These are phyloP conservation scores for Bryoerythrophyllum caledonicum DNA, from an alignment of 225 moss, liverwort and hornwort species.

Conservation along the genomic window DNA sequence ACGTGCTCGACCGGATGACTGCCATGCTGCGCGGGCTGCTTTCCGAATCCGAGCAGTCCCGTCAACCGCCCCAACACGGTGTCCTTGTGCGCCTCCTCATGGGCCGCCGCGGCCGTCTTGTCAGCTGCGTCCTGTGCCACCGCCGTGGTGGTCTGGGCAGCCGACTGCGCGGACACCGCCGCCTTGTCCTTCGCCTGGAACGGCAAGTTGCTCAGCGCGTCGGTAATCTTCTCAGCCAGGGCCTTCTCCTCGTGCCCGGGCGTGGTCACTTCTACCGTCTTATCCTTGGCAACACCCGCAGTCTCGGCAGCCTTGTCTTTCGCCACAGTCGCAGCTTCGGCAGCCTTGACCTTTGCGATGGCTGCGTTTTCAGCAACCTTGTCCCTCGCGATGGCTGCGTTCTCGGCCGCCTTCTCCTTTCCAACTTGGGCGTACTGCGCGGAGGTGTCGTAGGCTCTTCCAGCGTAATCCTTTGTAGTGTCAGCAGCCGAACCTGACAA, in stretches of 20 bases:
- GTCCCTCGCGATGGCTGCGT: neutral
- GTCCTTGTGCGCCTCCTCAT: slow-evolving; percentile 30
- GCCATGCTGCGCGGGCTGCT: slow-evolving; percentile 15
- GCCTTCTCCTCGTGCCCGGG: slow-evolving; percentile 27
- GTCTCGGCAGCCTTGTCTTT: neutral
- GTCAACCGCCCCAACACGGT: slow-evolving; percentile 27
- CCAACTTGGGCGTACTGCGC: slow-evolving; percentile 7
- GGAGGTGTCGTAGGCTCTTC: neutral
- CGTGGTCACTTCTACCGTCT: slow-evolving; percentile 13
- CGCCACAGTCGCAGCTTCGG: neutral
- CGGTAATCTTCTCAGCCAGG: slow-evolving; percentile 27
- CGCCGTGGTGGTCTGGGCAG: neutral
- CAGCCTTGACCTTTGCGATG: slow-evolving; percentile 7
- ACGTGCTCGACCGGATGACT: neutral
- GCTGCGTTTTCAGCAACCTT: neutral
- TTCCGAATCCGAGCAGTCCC: slow-evolving; percentile 30
- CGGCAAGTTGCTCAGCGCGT: slow-evolving; percentile 24
- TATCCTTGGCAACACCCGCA: neutral
- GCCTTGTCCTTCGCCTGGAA: slow-evolving; percentile 30
- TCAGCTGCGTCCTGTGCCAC: neutral
- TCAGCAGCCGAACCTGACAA: neutral
- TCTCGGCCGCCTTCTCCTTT: slow-evolving; percentile 2
- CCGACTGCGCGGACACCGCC: slow-evolving; percentile 4
- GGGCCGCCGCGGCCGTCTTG: neutral
- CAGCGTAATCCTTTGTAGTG: neutral